Conservation (phyloP, 1,284 basidiomycete species). For the Tilletiaria anomala region DNA sequence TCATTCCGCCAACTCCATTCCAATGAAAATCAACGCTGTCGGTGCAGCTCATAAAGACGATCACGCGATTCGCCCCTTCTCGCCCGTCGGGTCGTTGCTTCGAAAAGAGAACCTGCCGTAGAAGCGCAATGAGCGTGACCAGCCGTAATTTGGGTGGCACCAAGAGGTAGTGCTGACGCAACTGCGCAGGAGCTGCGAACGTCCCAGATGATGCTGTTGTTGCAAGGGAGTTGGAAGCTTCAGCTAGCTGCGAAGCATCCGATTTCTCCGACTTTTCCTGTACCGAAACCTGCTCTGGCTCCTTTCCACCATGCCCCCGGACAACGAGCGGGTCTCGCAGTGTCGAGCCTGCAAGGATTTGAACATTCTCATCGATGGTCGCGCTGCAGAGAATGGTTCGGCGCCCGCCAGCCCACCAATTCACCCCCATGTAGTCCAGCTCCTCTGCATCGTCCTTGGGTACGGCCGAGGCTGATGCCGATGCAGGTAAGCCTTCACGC, state of each 20-base stretch:
- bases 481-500: no score
- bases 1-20: slow-evolving; percentile 62
- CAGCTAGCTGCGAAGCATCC: background rate
- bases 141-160: slow-evolving; percentile 83
- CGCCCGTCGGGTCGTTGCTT: slow-evolving; percentile 45
- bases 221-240: slow-evolving; percentile 1
- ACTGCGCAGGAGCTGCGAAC: slow-evolving; percentile 85
- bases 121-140: slow-evolving; percentile 72
- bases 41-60: slow-evolving; percentile 91
- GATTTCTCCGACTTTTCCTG: slow-evolving; percentile 1
- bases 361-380: slow-evolving; percentile 85
- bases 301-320: slow-evolving; percentile 21
- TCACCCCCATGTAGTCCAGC: slow-evolving; percentile 23
- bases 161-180: slow-evolving; percentile 84
- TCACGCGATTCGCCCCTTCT: slow-evolving; percentile 47
- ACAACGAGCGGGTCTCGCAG: slow-evolving; percentile 48
- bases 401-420: slow-evolving; percentile 46
- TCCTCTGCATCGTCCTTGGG: slow-evolving; percentile 9
- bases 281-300: no score
- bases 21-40: slow-evolving; percentile 97
- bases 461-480: no score
- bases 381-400: slow-evolving; percentile 87
- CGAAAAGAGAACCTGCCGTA: slow-evolving; percentile 49
- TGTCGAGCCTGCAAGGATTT: slow-evolving; percentile 73
- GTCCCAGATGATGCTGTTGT: slow-evolving; percentile 43